Evolutionary conservation across 108 stramenopile species (phyloP), one percentile per base, ranked within the genome.

Genomic region (Stephanodiscus minutulus): DNA sequence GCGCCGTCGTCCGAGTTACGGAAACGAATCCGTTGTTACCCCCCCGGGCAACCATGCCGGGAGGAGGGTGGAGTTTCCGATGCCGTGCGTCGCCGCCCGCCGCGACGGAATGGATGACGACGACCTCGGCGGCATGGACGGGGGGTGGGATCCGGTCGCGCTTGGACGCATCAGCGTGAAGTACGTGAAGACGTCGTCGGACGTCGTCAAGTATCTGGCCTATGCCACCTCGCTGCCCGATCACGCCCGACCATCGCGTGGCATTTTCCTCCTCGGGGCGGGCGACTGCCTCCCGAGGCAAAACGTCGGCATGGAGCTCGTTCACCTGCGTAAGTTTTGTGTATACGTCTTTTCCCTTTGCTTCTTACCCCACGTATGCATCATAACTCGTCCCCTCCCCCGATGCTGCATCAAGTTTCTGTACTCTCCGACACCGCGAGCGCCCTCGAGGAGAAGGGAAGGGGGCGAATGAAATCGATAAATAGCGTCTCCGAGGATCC

Each of bases 151-250:
- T 4, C 27, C 52, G 15, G 24, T 24, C 6, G n/a, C 53, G 12
- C 59, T 79, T 9, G 31, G 61, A 47, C 69, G 67, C 17, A 79
- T 79, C 47, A 53, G 62, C 1, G 68, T 79, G 33, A 71, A 62
- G 62, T 79, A 79, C 35, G 66, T 79, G 20, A 54, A 55, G 18
- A 55, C 77, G 9, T 43, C 62, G 21, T 43, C 65, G 8, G 77
- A 79, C 29, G 35, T 79, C 24, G 56, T 79, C 36, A 0, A 27
- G 48, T 79, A 67, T 49, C 53, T 79, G 44, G 59, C 50, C 24
- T 79, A 72, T 37, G 70, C 61, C 52, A 70, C 70, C 7, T 79
- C 77, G 6, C 53, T 79, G 18, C 70, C 70, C 5, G 39, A 72
- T 17, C 61, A 62, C 28, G 29, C 72, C 41, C 60, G 61, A 31